Evolutionary conservation across 768 basidiomycete species (phyloP).

Genomic region (Naematelia aurantialba): DNA sequence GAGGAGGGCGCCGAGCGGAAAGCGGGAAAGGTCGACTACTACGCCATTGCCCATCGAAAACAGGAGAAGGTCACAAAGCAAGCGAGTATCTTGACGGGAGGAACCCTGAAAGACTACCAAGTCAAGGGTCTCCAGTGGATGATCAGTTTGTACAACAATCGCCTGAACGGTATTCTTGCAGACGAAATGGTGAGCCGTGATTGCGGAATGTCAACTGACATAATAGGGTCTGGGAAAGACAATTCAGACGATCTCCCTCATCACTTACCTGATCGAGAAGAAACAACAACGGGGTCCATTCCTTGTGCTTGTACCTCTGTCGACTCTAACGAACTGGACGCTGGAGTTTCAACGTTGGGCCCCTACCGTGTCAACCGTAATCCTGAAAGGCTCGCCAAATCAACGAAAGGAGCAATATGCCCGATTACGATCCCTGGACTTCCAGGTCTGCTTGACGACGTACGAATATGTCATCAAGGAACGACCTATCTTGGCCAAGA

Average conservation of each 20-base stretch:
- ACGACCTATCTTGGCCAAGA: constrained; percentile 78
- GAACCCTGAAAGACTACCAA: constrained; percentile 91
- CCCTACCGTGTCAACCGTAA: constrained; percentile 68
- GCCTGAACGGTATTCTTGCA: constrained; percentile 87
- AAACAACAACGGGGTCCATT: constrained; percentile 92
- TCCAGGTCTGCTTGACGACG: constrained; percentile 89
- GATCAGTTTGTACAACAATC: constrained; percentile 96
- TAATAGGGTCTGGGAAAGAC: constrained; percentile 50
- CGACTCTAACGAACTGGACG: constrained; percentile 96
- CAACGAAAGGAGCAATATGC: constrained; percentile 73
- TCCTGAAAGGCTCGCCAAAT: constrained; percentile 87
- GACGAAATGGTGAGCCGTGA: constrained; percentile 56
- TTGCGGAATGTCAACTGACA: neutral
- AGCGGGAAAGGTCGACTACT: constrained; percentile 85
- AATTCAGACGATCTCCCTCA: constrained; percentile 57
- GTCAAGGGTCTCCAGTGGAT: constrained; percentile 96
- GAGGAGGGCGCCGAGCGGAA: constrained; percentile 59
- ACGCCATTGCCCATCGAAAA: constrained; percentile 87
- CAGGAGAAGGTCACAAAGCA: constrained; percentile 70
- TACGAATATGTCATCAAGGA: constrained; percentile 99
- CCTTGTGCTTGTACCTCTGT: constrained; percentile 90
- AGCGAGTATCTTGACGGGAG: constrained; percentile 66
- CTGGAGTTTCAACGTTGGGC: constrained; percentile 98
- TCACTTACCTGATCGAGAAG: constrained; percentile 85
- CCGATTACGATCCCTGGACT: constrained; percentile 68